Percentiles rank a stretch among this genome's conserved stretches.
These are phyloP conservation scores for Globisporangium abappressorium DNA, from an alignment of 352 stramenopile genomes.

Conservation along the genomic window DNA sequence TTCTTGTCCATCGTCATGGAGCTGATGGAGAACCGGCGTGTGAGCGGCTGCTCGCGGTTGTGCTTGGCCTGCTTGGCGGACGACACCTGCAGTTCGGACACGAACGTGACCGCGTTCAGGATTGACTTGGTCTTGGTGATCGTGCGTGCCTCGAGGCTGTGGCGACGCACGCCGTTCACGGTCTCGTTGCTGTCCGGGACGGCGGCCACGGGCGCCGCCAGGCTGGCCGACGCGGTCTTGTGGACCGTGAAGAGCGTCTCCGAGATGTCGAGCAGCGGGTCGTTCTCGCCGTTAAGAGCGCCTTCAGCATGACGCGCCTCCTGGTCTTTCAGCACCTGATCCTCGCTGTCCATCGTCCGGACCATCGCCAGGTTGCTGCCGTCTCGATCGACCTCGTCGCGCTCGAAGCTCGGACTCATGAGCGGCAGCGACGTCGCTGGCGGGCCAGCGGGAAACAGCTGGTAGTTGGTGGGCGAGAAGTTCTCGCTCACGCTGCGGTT, in stretches of 20 bases:
- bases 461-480: slow-evolving; percentile 21
- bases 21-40: slow-evolving; percentile 37
- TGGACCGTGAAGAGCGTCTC: not conserved
- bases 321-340: not conserved
- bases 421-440: slow-evolving; percentile 7
- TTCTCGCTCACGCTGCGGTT: slow-evolving; percentile 37
- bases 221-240: not conserved
- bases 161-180: not conserved
- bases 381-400: slow-evolving; percentile 1
- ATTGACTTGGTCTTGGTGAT: slow-evolving; percentile 21
- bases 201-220: not conserved
- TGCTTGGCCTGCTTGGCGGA: slow-evolving; percentile 12
- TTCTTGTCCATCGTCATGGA: slow-evolving; percentile 20
- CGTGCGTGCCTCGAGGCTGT: slow-evolving; percentile 11
- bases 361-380: not conserved
- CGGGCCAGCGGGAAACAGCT: slow-evolving; percentile 5
- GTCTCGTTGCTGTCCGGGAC: slow-evolving; percentile 3
- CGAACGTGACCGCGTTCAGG: slow-evolving; percentile 14
- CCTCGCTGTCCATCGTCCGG: not conserved
- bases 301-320: not conserved
- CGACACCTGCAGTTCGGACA: slow-evolving; percentile 12
- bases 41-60: slow-evolving; percentile 27
- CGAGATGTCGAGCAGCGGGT: not conserved
- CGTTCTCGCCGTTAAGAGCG: not conserved
- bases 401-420: not conserved